phyloP scores from a whole-genome alignment of 345 rosid species.

The Gossypioides kirkii region DNA sequence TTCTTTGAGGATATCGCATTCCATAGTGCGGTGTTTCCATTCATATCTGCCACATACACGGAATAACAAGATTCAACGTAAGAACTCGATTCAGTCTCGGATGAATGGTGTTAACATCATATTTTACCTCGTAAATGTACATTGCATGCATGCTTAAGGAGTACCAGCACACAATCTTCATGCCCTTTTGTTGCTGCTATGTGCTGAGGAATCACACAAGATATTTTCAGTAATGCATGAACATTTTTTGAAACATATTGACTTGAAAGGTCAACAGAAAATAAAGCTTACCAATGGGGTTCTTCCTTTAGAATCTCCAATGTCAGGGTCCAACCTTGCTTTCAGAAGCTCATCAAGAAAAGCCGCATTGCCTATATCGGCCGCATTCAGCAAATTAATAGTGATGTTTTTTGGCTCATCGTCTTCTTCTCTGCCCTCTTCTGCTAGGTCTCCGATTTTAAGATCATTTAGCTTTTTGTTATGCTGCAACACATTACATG shows the following conservation, averaged over 20 bases:
- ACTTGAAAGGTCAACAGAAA: background rate
- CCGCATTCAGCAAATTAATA: slow-evolving; percentile 47
- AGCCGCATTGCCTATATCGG: slow-evolving; percentile 73
- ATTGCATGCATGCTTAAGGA: slow-evolving; percentile 73
- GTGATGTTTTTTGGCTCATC: slow-evolving; percentile 35
- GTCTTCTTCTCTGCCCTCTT: slow-evolving; percentile 43
- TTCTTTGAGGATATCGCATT: slow-evolving; percentile 61
- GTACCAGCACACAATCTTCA: slow-evolving; percentile 71
- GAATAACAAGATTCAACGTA: background rate
- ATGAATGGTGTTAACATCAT: background rate
- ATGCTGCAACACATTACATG: slow-evolving; percentile 37
- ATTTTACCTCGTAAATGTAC: slow-evolving; percentile 55
- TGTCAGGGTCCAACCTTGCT: slow-evolving; percentile 71
- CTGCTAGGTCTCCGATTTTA: slow-evolving; percentile 37
- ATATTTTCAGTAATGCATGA: background rate
- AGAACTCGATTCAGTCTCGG: background rate
- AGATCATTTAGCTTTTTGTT: slow-evolving; percentile 49
- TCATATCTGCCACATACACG: slow-evolving; percentile 38
- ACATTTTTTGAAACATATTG: background rate
- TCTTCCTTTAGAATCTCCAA: slow-evolving; percentile 61
- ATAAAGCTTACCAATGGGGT: slow-evolving; percentile 56
- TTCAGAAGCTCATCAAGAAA: slow-evolving; percentile 77
- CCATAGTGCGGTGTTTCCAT: slow-evolving; percentile 75
- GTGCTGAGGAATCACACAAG: slow-evolving; percentile 44
- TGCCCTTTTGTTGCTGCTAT: slow-evolving; percentile 82